Evolutionary conservation across 495 filamentous ascomycete species (phyloP).

Genomic region (Hypomontagnella submonticulosa): DNA sequence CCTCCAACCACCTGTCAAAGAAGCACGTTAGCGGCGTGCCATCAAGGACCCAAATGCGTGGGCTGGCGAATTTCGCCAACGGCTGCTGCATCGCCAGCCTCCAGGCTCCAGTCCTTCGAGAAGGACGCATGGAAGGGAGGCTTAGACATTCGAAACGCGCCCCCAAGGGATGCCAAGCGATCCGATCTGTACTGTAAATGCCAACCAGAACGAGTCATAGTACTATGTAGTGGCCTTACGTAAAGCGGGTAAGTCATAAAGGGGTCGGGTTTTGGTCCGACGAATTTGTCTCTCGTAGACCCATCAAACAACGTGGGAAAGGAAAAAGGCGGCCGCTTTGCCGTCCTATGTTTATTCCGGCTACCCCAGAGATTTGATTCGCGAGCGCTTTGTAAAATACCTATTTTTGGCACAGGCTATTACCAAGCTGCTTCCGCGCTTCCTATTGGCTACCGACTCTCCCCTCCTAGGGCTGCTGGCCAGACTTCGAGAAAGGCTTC

Average conservation of each 20-base stretch:
- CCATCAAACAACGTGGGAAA: slow-evolving; percentile 16
- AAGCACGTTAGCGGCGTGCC: neutral
- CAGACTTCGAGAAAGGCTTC: slow-evolving; percentile 35
- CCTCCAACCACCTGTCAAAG: neutral
- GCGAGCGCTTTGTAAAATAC: slow-evolving; percentile 38
- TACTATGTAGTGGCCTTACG: no score
- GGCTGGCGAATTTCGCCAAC: slow-evolving; percentile 19
- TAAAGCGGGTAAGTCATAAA: slow-evolving; percentile 35
- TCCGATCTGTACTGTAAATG: slow-evolving; percentile 28
- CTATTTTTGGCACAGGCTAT: slow-evolving; percentile 40
- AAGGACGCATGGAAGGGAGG: slow-evolving; percentile 42
- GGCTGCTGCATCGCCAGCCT: neutral
- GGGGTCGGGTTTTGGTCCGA: slow-evolving; percentile 25
- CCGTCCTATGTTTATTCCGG: neutral
- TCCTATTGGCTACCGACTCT: slow-evolving; percentile 38
- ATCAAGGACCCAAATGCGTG: slow-evolving; percentile 14
- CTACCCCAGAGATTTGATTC: slow-evolving; percentile 23
- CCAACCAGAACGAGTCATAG: neutral
- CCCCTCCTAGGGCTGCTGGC: slow-evolving; percentile 34
- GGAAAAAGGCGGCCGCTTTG: neutral
- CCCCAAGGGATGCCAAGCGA: slow-evolving; percentile 31
- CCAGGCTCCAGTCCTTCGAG: slow-evolving; percentile 36
- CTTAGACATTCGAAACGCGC: slow-evolving; percentile 36
- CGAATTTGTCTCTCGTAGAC: slow-evolving; percentile 17
- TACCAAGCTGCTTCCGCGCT: slow-evolving; percentile 25